Base-by-base conservation (phyloP, 2,329 filamentous ascomycete genomes). In the Paecilomyces sp. region DNA sequence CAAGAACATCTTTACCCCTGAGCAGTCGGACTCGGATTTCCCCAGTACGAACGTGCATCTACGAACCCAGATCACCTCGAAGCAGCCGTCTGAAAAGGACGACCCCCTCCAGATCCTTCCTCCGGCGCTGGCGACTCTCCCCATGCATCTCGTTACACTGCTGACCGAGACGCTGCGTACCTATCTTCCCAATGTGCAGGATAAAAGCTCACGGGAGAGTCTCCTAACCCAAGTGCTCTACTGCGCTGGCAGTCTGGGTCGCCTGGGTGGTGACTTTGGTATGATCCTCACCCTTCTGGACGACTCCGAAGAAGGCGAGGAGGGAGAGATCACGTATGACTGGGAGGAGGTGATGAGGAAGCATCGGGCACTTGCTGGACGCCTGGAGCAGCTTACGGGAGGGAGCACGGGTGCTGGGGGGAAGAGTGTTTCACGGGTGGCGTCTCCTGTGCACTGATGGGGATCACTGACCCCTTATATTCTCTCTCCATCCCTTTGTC, bases 211-310 rank as follows among this genome's bases (percentile, higher is more conserved):
- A 0, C 81, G 92, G 33, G 93, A 97, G 71, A 96, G 91, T 69
- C 82, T 97, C 58, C 77, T 97, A 41, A 97, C 92, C 0, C 93
- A 97, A 72, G 90, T 97, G 0, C 78, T 97, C 8, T 97, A 97
- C 75, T 96, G 92, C 67, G 92, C 93, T 0, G 90, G 91, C 54
- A 97, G 92, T 75, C 78, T 99, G 55, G 93, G 93, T 0, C 84
- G 94, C 54, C 78, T 97, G 0, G 94, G 94, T 1, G 92, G 91
- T 1, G 94, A 99, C 73, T 99, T 99, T 75, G 89, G 92, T 59
- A 84, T 96, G 79, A 85, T 97, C 64, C 82, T 97, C 60, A 91
- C 92, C 0, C 69, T 85, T 41, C 68, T 88, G 9, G 79, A 79
- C 34, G 68, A 66, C 24, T 60, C 63, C 1, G 68, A 62, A 2